Conservation (phyloP, 176 grass and related monocot species). For the Tillandsia fasciculata region DNA sequence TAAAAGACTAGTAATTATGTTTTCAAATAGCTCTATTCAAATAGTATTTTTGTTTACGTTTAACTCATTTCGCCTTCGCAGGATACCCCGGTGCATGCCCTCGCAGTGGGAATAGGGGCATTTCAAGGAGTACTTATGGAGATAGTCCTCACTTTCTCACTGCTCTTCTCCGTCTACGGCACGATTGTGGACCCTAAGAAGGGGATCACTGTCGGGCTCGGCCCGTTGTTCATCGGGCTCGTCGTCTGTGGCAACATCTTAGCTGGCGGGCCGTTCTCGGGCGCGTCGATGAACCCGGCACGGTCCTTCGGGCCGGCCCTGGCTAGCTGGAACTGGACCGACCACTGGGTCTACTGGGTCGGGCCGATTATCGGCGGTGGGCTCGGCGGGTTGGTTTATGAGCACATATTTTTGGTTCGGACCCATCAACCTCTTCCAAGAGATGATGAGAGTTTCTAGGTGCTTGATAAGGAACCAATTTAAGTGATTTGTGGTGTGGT, state of each 20-base stretch:
- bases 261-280: slow-evolving; percentile 56
- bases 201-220: slow-evolving; percentile 19
- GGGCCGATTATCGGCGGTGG: slow-evolving; percentile 55
- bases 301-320: slow-evolving; percentile 71
- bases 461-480: not conserved
- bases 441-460: slow-evolving; percentile 35
- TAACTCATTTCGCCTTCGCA: slow-evolving; percentile 1
- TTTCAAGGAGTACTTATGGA: slow-evolving; percentile 58
- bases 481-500: too few relatives aligned
- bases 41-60: not conserved
- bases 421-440: slow-evolving; percentile 37
- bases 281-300: slow-evolving; percentile 87
- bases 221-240: slow-evolving; percentile 46
- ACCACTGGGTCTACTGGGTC: slow-evolving; percentile 89
- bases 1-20: too few relatives aligned
- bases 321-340: slow-evolving; percentile 34
- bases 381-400: slow-evolving; percentile 44
- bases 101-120: slow-evolving; percentile 31
- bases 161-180: slow-evolving; percentile 70
- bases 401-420: slow-evolving; percentile 37
- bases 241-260: slow-evolving; percentile 74
- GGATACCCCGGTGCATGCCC: slow-evolving; percentile 54
- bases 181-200: slow-evolving; percentile 56
- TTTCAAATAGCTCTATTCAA: not conserved
- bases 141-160: slow-evolving; percentile 72